Conservation (phyloP, 495 filamentous ascomycete genomes). For the Penicillium manginii region DNA sequence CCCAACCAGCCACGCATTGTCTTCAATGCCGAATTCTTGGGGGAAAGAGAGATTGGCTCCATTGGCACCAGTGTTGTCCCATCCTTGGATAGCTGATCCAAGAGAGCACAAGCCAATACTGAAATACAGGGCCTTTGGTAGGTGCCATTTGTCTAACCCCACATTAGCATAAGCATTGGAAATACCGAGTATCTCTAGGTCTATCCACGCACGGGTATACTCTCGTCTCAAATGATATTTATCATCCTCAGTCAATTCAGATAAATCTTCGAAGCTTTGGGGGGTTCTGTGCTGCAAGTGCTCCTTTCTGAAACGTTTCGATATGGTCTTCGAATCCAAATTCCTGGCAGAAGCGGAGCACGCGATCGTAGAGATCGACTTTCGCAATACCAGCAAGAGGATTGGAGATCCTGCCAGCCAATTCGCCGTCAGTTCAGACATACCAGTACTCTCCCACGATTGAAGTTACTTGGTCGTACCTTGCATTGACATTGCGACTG, state of each 20-base stretch:
- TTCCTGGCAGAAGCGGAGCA: slow-evolving; percentile 55
- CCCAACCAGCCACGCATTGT: slow-evolving; percentile 61
- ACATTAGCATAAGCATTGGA: background rate
- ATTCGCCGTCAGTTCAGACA: background rate
- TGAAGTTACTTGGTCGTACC: slow-evolving; percentile 4
- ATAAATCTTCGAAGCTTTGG: slow-evolving; percentile 57
- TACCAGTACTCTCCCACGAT: too few relatives aligned
- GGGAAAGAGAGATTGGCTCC: slow-evolving; percentile 67
- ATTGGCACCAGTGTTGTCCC: slow-evolving; percentile 72
- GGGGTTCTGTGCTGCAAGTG: slow-evolving; percentile 64
- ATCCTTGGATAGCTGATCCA: slow-evolving; percentile 69
- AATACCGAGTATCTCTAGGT: background rate
- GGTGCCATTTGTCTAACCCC: slow-evolving; percentile 58
- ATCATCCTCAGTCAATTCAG: slow-evolving; percentile 59
- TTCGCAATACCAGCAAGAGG: slow-evolving; percentile 57
- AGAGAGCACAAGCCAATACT: slow-evolving; percentile 70
- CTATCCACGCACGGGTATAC: slow-evolving; percentile 32
- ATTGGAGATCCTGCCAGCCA: slow-evolving; percentile 55
- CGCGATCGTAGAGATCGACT: slow-evolving; percentile 52
- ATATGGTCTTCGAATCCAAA: slow-evolving; percentile 46
- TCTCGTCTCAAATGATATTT: slow-evolving; percentile 56
- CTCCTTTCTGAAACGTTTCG: slow-evolving; percentile 55
- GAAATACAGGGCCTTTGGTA: slow-evolving; percentile 63
- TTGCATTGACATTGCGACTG: slow-evolving; percentile 19
- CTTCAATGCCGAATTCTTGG: slow-evolving; percentile 56